Evolutionary conservation across 495 filamentous ascomycete species (phyloP), one percentile per base, ranked within the genome.

Genomic region (Podospora pseudopauciseta): DNA sequence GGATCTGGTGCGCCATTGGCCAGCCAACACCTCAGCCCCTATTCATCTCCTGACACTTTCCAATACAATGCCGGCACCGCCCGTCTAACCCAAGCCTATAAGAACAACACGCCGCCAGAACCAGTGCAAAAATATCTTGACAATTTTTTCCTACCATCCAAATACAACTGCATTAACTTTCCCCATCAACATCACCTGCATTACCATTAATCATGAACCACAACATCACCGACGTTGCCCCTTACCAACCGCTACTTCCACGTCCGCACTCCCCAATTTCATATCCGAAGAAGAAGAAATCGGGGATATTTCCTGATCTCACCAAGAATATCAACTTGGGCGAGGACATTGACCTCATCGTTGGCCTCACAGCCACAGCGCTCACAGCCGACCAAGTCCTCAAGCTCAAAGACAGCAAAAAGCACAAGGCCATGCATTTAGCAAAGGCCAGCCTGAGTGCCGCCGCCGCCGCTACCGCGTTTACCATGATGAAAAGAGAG

Each of bases 271-370:
- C 39, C 15, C 39, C 39, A 5, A 49, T 0, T 49, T 13, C 13
- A 11, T 6, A 5, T 13, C 39, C 39, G 15, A 49, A 49, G 39
- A 49, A 49, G 39, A 49, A 49, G 13, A 49, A 49, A 7, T 61
- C 59, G 3, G 27, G 59, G 5, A 26, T 61, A 6, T 61, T 61
- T 20, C 59, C 59, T 28, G 63, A 68, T 53, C 23, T 68, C 49
- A 66, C 71, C 58, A 60, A 71, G 18, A 63, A 70, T 11, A 64
- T 69, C 53, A 56, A 66, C 66, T 61, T 74, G 30, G 72, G 72
- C 23, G 68, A 86, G 70, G 71, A 81, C 78, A 72, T 81, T 71
- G 68, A 80, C 71, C 69, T 83, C 71, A 71, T 81, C 76, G 69
- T 83, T 77, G 71, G 78, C 76, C 56, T 80, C 74, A 69, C 80